Conservation (phyloP, 208 protist genomes). For the Trypanosomatidae sp. region DNA sequence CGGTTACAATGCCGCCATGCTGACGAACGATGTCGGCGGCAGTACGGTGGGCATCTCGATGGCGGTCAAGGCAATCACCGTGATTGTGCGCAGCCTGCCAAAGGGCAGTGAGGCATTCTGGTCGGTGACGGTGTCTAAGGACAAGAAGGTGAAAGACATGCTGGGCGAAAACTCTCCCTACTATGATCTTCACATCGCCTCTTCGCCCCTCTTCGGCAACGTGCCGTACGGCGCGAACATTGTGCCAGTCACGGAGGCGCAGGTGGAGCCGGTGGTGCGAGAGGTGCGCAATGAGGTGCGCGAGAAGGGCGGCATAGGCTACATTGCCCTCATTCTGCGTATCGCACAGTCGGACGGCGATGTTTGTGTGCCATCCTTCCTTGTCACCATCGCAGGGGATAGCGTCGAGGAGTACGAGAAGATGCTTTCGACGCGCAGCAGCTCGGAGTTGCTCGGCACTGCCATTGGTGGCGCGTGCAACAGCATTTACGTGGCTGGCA, state of each 20-base stretch:
- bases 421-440: slow-evolving; percentile 21
- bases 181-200: slow-evolving; percentile 40
- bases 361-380: slow-evolving; percentile 49
- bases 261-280: slow-evolving; percentile 36
- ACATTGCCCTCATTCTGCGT: slow-evolving; percentile 31
- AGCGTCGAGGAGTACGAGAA: slow-evolving; percentile 30
- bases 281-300: slow-evolving; percentile 30
- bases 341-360: slow-evolving; percentile 41
- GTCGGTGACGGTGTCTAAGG: slow-evolving; percentile 41
- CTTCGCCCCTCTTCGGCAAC: slow-evolving; percentile 64
- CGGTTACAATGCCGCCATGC: slow-evolving; percentile 51
- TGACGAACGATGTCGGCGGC: slow-evolving; percentile 35
- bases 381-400: slow-evolving; percentile 34
- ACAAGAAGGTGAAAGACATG: slow-evolving; percentile 45
- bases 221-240: slow-evolving; percentile 33
- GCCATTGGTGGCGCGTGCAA: slow-evolving; percentile 55
- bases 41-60: slow-evolving; percentile 43
- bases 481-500: slow-evolving; percentile 42
- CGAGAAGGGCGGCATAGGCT: slow-evolving; percentile 29
- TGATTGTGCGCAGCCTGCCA: slow-evolving; percentile 24
- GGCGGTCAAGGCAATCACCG: slow-evolving; percentile 21
- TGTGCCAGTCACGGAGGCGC: slow-evolving; percentile 16
- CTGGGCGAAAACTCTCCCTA: slow-evolving; percentile 41
- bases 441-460: slow-evolving; percentile 40
- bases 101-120: slow-evolving; percentile 42